Evolutionary conservation across 768 basidiomycete genomes (phyloP), one percentile per base, ranked within the genome.

Genomic region (Auriscalpium microsporum): DNA sequence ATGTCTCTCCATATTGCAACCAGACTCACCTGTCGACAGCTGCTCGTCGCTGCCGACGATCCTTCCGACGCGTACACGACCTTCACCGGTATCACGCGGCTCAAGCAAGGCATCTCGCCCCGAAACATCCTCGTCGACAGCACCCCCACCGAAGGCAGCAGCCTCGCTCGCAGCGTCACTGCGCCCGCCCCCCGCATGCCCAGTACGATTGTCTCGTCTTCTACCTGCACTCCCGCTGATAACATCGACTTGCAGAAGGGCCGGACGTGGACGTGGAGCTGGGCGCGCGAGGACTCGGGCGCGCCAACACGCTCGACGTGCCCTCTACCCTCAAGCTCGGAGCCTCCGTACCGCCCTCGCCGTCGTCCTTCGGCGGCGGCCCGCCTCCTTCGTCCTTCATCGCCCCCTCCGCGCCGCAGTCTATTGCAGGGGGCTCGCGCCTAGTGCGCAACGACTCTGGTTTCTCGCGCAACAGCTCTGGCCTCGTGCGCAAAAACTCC

Each of bases 21-120:
- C 37, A n/a, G 37, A 8, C 36, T 46, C 17, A 52, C 58, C 58
- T 34, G 17, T 33, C 36, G 38, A 23, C 64, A 88, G 86, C 88
- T 80, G 78, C 76, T 97, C 36, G 84, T 97, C 45, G 93, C 94
- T n/a, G 82, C 91, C 0, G 81, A 82, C 48, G 88, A 93, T 63
- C 70, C 81, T 10, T 75, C 68, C 44, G 94, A 97, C 62, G 80
- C 83, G 1, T 89, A 82, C 64, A 88, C 88, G 10, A 81, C 83
- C 16, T 96, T 96, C 68, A 81, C 84, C 0, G 94, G 94, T 17
- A 75, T 78, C 33, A 84, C 83, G 14, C 83, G 86, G 34, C 72
- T 91, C 54, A 80, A 82, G 60, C 83, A 84, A 64, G 86, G 86
- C 42, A 78, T 86, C 51, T 77, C 78, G 1, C 87, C 87, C 9